Percentiles rank a stretch among this genome's conserved stretches.
Conservation (phyloP, 2,329 filamentous ascomycete genomes). For the Zalaria sp. region DNA sequence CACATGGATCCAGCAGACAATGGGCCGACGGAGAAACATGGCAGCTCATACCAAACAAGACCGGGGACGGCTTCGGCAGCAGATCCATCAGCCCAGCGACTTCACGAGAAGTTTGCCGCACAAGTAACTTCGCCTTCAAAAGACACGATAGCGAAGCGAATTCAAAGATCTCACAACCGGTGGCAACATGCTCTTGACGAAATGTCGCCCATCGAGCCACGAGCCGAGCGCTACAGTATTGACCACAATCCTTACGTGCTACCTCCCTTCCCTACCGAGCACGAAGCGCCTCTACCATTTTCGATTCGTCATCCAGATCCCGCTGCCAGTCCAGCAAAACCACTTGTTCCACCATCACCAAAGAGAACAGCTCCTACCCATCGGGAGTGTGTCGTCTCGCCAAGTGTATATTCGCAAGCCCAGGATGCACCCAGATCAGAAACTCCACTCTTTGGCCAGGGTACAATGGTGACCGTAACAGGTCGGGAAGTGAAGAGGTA, state of each 20-base stretch:
- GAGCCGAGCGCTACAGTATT: constrained; percentile 12
- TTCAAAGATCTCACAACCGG: constrained; percentile 23
- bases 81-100: too few relatives aligned
- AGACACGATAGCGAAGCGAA: constrained; percentile 24
- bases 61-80: too few relatives aligned
- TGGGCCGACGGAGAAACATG: too few relatives aligned
- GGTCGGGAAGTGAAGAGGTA: constrained; percentile 30
- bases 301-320: not conserved
- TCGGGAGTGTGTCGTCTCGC: constrained; percentile 20
- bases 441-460: constrained; percentile 12
- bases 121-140: constrained; percentile 15
- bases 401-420: constrained; percentile 32
- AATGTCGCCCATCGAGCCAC: constrained; percentile 15
- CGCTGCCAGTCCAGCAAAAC: not conserved
- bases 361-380: not conserved
- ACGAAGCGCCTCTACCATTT: constrained; percentile 4
- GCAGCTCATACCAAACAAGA: too few relatives aligned
- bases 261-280: constrained; percentile 9
- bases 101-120: constrained; percentile 1
- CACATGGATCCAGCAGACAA: too few relatives aligned
- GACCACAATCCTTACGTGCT: constrained; percentile 18
- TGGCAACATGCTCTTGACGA: constrained; percentile 28
- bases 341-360: not conserved
- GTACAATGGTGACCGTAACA: constrained; percentile 27
- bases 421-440: constrained; percentile 19